Conservation (phyloP, 2,329 filamentous ascomycete species). For the Chrysoporthe deuterocubensis region DNA sequence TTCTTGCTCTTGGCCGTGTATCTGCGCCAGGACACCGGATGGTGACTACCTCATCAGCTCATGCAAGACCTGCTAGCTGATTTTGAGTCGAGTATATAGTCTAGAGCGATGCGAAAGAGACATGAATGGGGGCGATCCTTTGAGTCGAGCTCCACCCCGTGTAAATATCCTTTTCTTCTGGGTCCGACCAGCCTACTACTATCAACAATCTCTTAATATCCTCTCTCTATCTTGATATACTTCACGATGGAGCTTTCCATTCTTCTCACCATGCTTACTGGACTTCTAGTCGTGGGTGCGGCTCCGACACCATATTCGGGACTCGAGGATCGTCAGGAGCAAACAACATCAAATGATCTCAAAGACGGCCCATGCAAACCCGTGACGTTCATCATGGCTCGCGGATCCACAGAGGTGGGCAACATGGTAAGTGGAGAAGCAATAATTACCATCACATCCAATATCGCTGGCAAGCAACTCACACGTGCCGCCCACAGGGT, state of each 20-base stretch:
- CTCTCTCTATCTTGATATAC: neutral
- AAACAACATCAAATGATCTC: conserved; percentile 25
- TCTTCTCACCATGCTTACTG: conserved; percentile 19
- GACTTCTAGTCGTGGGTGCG: conserved; percentile 20
- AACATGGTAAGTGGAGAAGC: conserved; percentile 36
- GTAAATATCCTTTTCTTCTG: neutral
- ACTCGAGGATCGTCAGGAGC: conserved; percentile 21
- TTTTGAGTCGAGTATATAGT: neutral
- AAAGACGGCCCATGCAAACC: conserved; percentile 35
- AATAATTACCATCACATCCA: neutral
- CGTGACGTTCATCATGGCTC: conserved; percentile 41
- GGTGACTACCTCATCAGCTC: neutral
- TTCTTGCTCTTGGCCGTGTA: neutral
- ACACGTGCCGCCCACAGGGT: conserved; percentile 32
- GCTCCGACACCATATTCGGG: conserved; percentile 20
- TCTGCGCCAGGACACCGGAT: neutral
- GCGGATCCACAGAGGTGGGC: conserved; percentile 40
- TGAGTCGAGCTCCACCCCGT: neutral
- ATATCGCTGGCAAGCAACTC: neutral
- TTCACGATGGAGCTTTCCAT: conserved; percentile 26
- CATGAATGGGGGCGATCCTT: neutral
- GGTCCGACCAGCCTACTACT: neutral
- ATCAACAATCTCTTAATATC: neutral
- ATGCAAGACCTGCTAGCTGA: neutral
- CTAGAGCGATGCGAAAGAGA: neutral